Evolutionary conservation across 495 filamentous ascomycete species (phyloP).

Genomic region (Penicillium cinerascens): DNA sequence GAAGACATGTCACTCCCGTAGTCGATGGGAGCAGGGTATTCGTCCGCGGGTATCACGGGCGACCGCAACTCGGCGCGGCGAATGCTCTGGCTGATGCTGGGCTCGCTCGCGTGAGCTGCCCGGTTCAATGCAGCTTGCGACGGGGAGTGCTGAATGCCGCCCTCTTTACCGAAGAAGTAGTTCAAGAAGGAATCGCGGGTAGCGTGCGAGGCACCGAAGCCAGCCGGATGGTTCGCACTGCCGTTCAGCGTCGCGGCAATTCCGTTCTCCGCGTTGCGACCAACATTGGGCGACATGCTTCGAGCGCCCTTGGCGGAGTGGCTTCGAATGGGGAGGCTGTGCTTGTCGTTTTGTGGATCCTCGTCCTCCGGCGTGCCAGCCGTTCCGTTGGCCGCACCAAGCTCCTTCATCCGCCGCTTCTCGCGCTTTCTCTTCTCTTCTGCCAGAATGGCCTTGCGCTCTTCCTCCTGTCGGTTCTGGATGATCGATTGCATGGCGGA

Average conservation of each 20-base stretch:
- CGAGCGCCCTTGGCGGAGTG: slow-evolving; percentile 59
- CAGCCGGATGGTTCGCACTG: slow-evolving; percentile 60
- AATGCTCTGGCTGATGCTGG: slow-evolving; percentile 78
- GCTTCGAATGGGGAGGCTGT: slow-evolving; percentile 54
- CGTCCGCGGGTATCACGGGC: slow-evolving; percentile 37
- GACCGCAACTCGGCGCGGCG: slow-evolving; percentile 64
- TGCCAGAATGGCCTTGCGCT: slow-evolving; percentile 70
- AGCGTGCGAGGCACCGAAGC: slow-evolving; percentile 52
- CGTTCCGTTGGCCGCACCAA: slow-evolving; percentile 70
- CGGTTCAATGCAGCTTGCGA: slow-evolving; percentile 41
- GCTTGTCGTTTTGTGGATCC: slow-evolving; percentile 49
- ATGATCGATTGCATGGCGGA: slow-evolving; percentile 98
- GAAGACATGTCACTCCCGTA: slow-evolving; percentile 50
- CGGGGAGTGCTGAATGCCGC: slow-evolving; percentile 44
- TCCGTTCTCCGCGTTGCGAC: slow-evolving; percentile 55
- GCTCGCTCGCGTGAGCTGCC: slow-evolving; percentile 70
- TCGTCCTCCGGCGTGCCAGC: slow-evolving; percentile 72
- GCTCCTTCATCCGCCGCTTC: slow-evolving; percentile 73
- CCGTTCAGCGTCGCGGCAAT: slow-evolving; percentile 68
- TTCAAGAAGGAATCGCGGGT: slow-evolving; percentile 87
- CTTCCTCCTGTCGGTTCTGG: slow-evolving; percentile 87
- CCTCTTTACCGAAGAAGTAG: slow-evolving; percentile 98
- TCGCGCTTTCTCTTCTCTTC: slow-evolving; percentile 86
- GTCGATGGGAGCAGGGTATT: slow-evolving; percentile 35
- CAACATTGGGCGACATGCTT: slow-evolving; percentile 79